Evolutionary conservation across 2,329 filamentous ascomycete species (phyloP).

Genomic region (Nemania abortiva): DNA sequence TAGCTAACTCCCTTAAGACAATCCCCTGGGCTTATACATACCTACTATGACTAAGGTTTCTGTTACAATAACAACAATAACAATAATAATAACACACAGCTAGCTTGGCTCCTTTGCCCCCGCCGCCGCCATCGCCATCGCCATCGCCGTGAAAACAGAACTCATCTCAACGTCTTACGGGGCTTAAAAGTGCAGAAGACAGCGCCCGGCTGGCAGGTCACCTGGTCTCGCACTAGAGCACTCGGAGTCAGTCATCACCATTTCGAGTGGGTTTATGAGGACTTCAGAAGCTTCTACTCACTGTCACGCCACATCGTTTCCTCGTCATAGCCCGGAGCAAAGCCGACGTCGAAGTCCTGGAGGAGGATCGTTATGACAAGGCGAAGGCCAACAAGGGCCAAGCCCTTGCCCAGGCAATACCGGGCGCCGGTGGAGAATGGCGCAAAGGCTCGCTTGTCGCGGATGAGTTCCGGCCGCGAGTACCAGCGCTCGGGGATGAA

Average conservation of each 20-base stretch:
- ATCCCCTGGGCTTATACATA: neutral
- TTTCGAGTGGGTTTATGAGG: too few relatives aligned
- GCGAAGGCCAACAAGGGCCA: slow-evolving; percentile 38
- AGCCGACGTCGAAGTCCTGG: slow-evolving; percentile 34
- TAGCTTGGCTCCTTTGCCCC: too few relatives aligned
- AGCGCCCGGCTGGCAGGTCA: slow-evolving; percentile 38
- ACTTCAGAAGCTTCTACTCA: too few relatives aligned
- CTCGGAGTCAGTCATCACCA: too few relatives aligned
- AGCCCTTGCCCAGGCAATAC: slow-evolving; percentile 39
- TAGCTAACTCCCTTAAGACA: neutral
- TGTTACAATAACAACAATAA: too few relatives aligned
- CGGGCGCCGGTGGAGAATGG: slow-evolving; percentile 40
- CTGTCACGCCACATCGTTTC: slow-evolving; percentile 41
- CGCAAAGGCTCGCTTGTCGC: slow-evolving; percentile 37
- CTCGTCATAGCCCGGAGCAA: slow-evolving; percentile 39
- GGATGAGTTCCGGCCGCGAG: slow-evolving; percentile 41
- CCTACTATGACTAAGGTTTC: too few relatives aligned
- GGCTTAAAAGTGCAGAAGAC: slow-evolving; percentile 37
- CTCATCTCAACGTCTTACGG: slow-evolving; percentile 19
- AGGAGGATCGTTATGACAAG: slow-evolving; percentile 35
- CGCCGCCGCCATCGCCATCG: too few relatives aligned
- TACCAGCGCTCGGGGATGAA: slow-evolving; percentile 44
- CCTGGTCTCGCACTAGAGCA: slow-evolving; percentile 43
- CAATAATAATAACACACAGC: neutral
- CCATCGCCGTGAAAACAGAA: neutral